Evolutionary conservation across 768 basidiomycete genomes (phyloP), one percentile per base, ranked within the genome.

Genomic region (Russula sp.): DNA sequence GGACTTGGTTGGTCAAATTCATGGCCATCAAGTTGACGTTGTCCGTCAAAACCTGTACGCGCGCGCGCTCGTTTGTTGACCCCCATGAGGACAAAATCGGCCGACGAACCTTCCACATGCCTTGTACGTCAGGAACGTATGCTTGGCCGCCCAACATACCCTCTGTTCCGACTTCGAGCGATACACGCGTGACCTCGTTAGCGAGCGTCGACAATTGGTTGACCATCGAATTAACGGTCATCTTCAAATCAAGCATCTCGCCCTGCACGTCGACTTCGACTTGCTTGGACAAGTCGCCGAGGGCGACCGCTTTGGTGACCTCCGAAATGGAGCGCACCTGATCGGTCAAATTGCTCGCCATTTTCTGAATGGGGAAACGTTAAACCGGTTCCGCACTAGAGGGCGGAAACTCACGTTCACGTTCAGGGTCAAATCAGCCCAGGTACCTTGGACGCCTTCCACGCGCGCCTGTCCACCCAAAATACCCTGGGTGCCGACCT

Each of bases 111-210:
- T 94, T 93, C 94, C 94, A 94, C 79, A 92, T 93, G 57, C 94
- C 94, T 72, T 94, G 88, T 0, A 95, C 94, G 53, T 89, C 92
- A n/a, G 89, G 88, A 0, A 96, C 94, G 61, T 79, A 83, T 0
- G 94, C 94, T 72, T 97, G 94, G 18, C 94, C 94, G 53, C 94
- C 95, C 73, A 98, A 80, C 53, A 91, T 96, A 73, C 93, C 93
- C 73, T 94, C 89, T 42, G 87, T 93, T 49, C 93, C 93, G 66
- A 95, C 93, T 73, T 97, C 95, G 66, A 97, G 78, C 45, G 87
- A 88, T 18, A 98, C 96, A 63, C 93, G 81, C 14, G 91, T 93
- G n/a, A 96, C 93, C 69, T 91, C 88, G 54, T 84, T 87, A 2
- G 87, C 88, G 5, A 91, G 76, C 0, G 85, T 88, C 22, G 81